Evolutionary conservation across 192 early-diverging fungal genomes (phyloP).

Genomic region (Blastocladiella britannica): DNA sequence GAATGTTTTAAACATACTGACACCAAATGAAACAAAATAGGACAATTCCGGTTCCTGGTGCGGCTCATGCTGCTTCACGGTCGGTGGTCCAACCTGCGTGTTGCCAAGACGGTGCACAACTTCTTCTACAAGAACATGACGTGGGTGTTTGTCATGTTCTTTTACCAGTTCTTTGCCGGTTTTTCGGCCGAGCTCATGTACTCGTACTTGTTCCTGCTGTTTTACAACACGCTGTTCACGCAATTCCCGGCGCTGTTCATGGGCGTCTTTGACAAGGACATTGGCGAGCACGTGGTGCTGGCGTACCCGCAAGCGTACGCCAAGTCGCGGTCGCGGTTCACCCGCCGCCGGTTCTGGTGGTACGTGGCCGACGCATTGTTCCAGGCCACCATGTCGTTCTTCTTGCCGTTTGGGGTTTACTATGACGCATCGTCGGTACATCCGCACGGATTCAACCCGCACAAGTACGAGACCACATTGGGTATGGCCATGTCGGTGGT

Average conservation of each 20-base stretch:
- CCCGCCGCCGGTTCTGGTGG: conserved; percentile 48
- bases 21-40: no score
- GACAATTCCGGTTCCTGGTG: conserved; percentile 67
- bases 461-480: conserved; percentile 44
- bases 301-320: conserved; percentile 60
- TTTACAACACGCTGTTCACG: conserved; percentile 76
- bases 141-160: conserved; percentile 78
- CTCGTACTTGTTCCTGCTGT: conserved; percentile 71
- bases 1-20: no score
- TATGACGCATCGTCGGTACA: neutral
- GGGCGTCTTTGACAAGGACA: conserved; percentile 69
- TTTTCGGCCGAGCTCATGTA: conserved; percentile 85
- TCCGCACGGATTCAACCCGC: conserved; percentile 9
- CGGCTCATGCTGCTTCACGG: conserved; percentile 80
- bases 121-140: conserved; percentile 93
- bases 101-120: conserved; percentile 64
- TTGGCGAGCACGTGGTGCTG: conserved; percentile 39
- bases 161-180: conserved; percentile 82
- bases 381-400: conserved; percentile 48
- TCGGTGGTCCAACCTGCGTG: conserved; percentile 73
- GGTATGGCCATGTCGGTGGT: conserved; percentile 50
- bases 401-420: conserved; percentile 34
- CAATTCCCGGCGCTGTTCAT: conserved; percentile 44
- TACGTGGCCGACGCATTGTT: conserved; percentile 45
- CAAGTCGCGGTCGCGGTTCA: conserved; percentile 53